phyloP scores from a whole-genome alignment of 2,329 filamentous ascomycete genomes.

The Raffaelea ambrosiae region DNA sequence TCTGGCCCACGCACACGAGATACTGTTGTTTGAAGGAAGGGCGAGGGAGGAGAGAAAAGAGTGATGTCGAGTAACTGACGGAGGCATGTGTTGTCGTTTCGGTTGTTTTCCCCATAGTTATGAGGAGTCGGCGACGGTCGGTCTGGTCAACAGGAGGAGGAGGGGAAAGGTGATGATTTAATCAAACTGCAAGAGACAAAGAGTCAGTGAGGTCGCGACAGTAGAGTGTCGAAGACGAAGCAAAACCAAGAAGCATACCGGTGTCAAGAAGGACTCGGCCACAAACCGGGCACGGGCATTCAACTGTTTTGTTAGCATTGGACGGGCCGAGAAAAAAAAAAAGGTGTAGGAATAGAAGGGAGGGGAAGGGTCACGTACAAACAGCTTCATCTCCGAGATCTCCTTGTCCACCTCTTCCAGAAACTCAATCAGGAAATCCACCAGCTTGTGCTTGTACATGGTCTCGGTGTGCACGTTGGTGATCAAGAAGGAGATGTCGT shows the following conservation, averaged over 20 bases:
- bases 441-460: slow-evolving; percentile 98
- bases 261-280: slow-evolving; percentile 95
- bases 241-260: slow-evolving; percentile 25
- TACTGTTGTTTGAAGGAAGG: too few species aligned
- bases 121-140: too few species aligned
- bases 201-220: too few species aligned
- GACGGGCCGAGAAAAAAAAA: too few species aligned
- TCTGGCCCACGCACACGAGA: too few species aligned
- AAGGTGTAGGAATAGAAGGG: not conserved
- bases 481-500: slow-evolving; percentile 97
- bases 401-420: slow-evolving; percentile 99
- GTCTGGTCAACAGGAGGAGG: too few species aligned
- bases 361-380: slow-evolving; percentile 52
- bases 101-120: too few species aligned
- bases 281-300: slow-evolving; percentile 97
- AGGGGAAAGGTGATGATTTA: too few species aligned
- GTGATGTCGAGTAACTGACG: too few species aligned
- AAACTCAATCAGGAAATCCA: slow-evolving; percentile 98
- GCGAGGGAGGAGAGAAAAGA: too few species aligned
- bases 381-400: slow-evolving; percentile 99
- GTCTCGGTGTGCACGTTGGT: slow-evolving; percentile 98
- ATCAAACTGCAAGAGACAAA: too few species aligned
- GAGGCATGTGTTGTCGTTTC: too few species aligned
- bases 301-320: slow-evolving; percentile 49
- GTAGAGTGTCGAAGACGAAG: not conserved